Conservation (phyloP, 805 yeast genomes). For the Kregervanrija pseudodelftensis region DNA sequence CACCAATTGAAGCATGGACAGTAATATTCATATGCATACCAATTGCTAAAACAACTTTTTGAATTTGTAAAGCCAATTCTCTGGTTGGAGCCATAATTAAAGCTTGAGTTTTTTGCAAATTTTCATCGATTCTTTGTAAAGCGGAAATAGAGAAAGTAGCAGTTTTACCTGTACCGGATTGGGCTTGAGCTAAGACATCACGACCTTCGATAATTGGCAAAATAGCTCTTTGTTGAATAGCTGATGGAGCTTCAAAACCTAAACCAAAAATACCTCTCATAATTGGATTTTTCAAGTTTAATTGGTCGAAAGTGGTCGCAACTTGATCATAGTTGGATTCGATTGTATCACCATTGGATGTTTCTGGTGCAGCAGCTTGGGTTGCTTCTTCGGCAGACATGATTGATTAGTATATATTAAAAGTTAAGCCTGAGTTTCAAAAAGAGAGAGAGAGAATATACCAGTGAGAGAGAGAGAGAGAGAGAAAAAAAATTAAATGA, state of each 20-base stretch:
- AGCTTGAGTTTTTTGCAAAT: conserved; percentile 73
- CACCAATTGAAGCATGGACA: conserved; percentile 92
- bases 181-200: conserved; percentile 98
- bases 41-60: conserved; percentile 75
- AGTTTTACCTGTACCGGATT: conserved; percentile 98
- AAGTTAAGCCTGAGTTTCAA: too few species aligned
- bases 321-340: conserved; percentile 96
- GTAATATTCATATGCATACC: conserved; percentile 85
- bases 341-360: conserved; percentile 45
- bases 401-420: conserved; percentile 7
- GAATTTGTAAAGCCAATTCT: conserved; percentile 91
- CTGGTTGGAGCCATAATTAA: conserved; percentile 91
- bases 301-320: conserved; percentile 65
- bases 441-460: too few species aligned
- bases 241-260: conserved; percentile 95
- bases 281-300: conserved; percentile 66
- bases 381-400: conserved; percentile 48
- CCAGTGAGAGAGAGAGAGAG: too few species aligned
- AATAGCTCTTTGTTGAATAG: conserved; percentile 96
- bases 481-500: too few species aligned
- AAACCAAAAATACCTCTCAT: conserved; percentile 76
- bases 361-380: conserved; percentile 5
- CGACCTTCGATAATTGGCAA: conserved; percentile 89
- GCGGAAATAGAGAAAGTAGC: conserved; percentile 96
- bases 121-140: conserved; percentile 76